These are phyloP conservation scores for Claviceps pusilla DNA, from an alignment of 2,329 filamentous ascomycete genomes.

Conservation along the genomic window DNA sequence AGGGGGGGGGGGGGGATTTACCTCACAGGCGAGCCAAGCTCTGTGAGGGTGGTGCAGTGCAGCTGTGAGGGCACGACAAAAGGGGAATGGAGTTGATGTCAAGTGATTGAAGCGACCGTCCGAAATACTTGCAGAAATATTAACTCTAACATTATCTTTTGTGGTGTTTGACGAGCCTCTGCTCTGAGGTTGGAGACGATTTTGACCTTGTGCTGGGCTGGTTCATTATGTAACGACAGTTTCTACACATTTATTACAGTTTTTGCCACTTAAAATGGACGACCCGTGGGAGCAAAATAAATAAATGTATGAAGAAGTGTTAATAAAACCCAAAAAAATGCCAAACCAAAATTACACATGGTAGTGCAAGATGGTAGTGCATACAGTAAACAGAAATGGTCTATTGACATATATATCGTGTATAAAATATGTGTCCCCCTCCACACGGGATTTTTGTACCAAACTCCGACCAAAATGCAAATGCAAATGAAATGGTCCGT, in stretches of 20 bases:
- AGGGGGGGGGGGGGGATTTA: too few species aligned
- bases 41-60: too few species aligned
- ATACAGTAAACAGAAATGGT: background rate
- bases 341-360: too few species aligned
- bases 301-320: background rate
- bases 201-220: background rate
- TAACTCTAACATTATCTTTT: background rate
- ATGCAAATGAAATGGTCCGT: constrained; percentile 1
- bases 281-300: background rate
- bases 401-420: background rate
- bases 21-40: too few species aligned
- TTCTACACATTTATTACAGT: too few species aligned
- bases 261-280: background rate
- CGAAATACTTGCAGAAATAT: background rate
- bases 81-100: background rate
- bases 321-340: too few species aligned
- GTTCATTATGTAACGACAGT: background rate
- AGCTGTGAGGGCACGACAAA: background rate
- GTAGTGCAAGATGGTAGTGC: background rate
- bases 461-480: background rate
- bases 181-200: too few species aligned
- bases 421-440: background rate
- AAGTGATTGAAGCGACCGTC: background rate
- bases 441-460: background rate
- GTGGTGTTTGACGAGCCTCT: background rate